A percentile compares a stretch with the other conserved stretches of the same genome.
Evolutionary conservation across 371 early-diverging fungal species (phyloP).

Genomic region (Actinomortierella wolfii): DNA sequence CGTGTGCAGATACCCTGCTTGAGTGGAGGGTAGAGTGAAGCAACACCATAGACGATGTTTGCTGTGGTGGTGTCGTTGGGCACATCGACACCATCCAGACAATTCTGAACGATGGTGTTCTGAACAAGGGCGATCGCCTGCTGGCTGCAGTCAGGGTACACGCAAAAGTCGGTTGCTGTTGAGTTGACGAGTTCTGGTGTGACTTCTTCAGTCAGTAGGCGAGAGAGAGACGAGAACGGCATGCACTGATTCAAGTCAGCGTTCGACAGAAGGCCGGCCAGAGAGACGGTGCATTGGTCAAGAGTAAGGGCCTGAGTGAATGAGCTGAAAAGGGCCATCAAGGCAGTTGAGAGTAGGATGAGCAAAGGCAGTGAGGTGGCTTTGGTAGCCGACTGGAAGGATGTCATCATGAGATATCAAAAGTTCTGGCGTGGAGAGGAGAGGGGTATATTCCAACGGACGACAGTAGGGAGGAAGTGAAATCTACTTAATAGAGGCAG

Average conservation of each 20-base stretch:
- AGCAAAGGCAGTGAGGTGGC: no score
- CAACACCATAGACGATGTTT: conserved; percentile 19
- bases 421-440: no score
- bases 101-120: conserved; percentile 34
- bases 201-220: conserved; percentile 10
- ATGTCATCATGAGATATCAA: no score
- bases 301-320: conserved; percentile 4
- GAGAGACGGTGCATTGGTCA: conserved; percentile 31
- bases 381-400: no score
- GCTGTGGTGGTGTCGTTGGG: conserved; percentile 18
- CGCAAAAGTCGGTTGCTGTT: conserved; percentile 18
- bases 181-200: conserved; percentile 23
- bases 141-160: conserved; percentile 16
- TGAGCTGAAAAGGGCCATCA: conserved; percentile 1
- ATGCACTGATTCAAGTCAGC: conserved; percentile 33
- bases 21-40: conserved; percentile 19
- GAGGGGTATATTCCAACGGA: no score
- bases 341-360: no score
- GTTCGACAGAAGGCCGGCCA: conserved; percentile 20
- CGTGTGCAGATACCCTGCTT: conserved; percentile 25
- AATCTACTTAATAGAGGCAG: no score
- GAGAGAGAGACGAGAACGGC: conserved; percentile 19
- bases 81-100: conserved; percentile 3
- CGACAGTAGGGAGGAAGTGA: no score
- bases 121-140: conserved; percentile 22